Evolutionary conservation across 768 basidiomycete genomes (phyloP).

Genomic region (Tremella yokohamensis): DNA sequence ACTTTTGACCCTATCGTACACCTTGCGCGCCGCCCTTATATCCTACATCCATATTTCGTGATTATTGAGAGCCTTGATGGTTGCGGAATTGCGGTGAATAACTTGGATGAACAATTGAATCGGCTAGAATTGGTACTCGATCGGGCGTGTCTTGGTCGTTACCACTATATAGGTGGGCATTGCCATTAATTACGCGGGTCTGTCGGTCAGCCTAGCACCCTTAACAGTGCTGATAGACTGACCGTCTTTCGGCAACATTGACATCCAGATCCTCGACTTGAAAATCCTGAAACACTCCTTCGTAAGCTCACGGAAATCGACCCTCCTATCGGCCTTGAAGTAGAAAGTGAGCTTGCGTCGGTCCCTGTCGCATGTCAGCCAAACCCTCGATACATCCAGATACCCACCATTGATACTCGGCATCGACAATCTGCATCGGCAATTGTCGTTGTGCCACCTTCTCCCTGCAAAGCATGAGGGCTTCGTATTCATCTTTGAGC

Average conservation of each 20-base stretch:
- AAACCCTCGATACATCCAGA: not conserved
- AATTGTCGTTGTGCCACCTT: conserved; percentile 91
- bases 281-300: conserved; percentile 77
- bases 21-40: too few species aligned
- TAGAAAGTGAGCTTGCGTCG: conserved; percentile 97
- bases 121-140: too few species aligned
- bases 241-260: conserved; percentile 42
- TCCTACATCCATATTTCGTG: too few species aligned
- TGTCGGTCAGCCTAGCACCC: not conserved
- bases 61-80: too few species aligned
- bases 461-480: conserved; percentile 80
- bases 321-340: conserved; percentile 90
- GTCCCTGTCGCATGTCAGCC: conserved; percentile 61
- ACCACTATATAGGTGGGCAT: not conserved
- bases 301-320: conserved; percentile 88
- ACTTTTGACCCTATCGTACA: too few species aligned
- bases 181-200: conserved; percentile 3
- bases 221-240: conserved; percentile 1
- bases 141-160: not conserved
- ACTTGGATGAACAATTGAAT: too few species aligned
- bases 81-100: too few species aligned
- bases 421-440: conserved; percentile 98
- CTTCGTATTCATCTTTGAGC: conserved; percentile 85
- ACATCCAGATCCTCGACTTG: conserved; percentile 47
- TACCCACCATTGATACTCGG: conserved; percentile 93